Conservation (phyloP, 805 yeast genomes). For the Hanseniaspora clermontiae region DNA sequence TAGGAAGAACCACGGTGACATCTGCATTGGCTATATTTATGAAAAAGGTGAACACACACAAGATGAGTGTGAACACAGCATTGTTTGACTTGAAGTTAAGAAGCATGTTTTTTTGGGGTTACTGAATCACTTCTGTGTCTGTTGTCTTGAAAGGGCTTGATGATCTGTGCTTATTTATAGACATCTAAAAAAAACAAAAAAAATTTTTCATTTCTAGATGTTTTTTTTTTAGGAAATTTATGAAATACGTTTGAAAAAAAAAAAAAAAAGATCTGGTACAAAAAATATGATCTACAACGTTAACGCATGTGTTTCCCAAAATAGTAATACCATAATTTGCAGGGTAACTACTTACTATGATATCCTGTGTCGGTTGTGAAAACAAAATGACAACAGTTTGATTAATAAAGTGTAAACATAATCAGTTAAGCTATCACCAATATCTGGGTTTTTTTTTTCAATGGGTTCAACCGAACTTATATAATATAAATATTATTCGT, state of each 20-base stretch:
- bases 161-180: background rate
- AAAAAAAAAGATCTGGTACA: background rate
- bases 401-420: no score
- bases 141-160: background rate
- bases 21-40: constrained; percentile 4
- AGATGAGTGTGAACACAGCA: background rate
- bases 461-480: background rate
- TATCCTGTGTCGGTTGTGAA: no score
- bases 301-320: background rate
- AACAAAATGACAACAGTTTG: no score
- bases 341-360: no score
- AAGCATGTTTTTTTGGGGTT: background rate
- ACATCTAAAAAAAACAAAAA: no score
- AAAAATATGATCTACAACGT: background rate
- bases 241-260: background rate
- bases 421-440: no score
- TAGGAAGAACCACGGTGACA: constrained; percentile 10
- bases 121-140: background rate
- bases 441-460: no score
- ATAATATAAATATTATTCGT: no score
- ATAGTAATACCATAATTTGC: no score
- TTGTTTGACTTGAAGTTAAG: background rate
- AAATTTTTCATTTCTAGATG: no score
- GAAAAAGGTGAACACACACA: background rate
- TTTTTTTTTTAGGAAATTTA: no score